Conservation (phyloP, 2,329 filamentous ascomycete genomes). For the Cercospora sojina region DNA sequence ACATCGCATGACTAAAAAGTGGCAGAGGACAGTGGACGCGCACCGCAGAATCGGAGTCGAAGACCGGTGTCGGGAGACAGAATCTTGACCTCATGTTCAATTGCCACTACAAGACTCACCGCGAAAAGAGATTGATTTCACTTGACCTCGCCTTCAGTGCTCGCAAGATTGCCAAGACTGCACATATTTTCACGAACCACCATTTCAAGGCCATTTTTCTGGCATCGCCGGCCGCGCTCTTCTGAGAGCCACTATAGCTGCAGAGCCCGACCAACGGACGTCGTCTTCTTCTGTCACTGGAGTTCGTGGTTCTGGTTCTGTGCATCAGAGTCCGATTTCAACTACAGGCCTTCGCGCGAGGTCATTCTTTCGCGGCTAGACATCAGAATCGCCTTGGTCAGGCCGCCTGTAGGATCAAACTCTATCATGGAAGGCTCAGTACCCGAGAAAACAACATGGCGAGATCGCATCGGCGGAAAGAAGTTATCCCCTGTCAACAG, state of each 20-base stretch:
- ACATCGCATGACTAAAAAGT: conserved; percentile 16
- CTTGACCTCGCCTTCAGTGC: background rate
- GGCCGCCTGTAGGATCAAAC: background rate
- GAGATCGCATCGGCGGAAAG: conserved; percentile 5
- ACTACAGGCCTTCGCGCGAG: background rate
- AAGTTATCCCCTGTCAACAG: conserved; percentile 6
- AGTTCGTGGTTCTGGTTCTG: background rate
- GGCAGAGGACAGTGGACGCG: background rate
- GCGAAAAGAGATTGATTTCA: background rate
- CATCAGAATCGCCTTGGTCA: background rate
- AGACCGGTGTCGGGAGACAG: conserved; percentile 15
- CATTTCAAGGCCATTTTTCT: background rate
- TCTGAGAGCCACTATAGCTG: background rate
- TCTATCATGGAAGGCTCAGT: background rate
- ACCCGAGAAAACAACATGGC: conserved; percentile 35
- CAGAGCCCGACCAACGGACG: too few species aligned
- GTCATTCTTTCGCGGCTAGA: background rate
- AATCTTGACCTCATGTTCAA: conserved; percentile 27
- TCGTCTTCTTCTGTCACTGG: background rate
- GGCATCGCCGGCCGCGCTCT: background rate
- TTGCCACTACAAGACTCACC: conserved; percentile 20
- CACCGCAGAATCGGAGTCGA: conserved; percentile 1
- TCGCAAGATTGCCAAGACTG: background rate
- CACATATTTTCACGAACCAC: background rate
- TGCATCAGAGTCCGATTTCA: background rate